Base-by-base conservation (phyloP, 768 basidiomycete genomes). In the Boletus reticuloceps region DNA sequence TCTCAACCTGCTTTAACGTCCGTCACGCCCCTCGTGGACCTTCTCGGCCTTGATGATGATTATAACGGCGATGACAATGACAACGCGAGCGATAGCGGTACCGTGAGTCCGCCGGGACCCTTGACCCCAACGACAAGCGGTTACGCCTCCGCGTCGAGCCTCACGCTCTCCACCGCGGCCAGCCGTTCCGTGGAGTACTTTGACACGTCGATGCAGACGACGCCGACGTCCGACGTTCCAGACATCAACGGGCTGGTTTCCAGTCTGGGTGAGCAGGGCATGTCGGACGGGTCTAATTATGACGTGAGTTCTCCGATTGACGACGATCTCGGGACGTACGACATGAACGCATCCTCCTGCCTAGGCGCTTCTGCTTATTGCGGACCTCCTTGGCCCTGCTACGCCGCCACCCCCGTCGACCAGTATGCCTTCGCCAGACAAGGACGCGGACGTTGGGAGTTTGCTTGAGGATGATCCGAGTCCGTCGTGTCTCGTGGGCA, bases 181-280 rank as follows among this genome's bases (percentile, higher is more conserved):
- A 68, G 60, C 12, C 55, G 61, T 29, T 68, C 67, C 0, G 66
- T 67, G 5, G 66, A 67, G 51, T 67, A 50, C 53, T 67, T 67
- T 58, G 59, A 66, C 19, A 59, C 67, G 22, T 60, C 69, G 38
- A 59, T 60, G 61, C 63, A 63, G 50, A 70, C 69, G 31, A 72
- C 74, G 6, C 68, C 65, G 27, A 62, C 54, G 56, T 66, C 62
- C 12, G 65, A 65, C 34, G 69, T 79, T 54, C 84, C 86, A 17
- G 87, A 89, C 63, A 74, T 91, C 48, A 85, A 85, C 64, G 68
- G 85, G 12, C 72, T 89, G 22, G 76, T 84, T 16, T 78, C 85
- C 25, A 76, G 77, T 20, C 65, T 88, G n/a, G 78, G 79, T 20
- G 76, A 78, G 10, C 73, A 75, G 36, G 66, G 62, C 6, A 69